These are phyloP conservation scores for Stevia rebaudiana DNA, from an alignment of 140 eudicot genomes.

Conservation along the genomic window DNA sequence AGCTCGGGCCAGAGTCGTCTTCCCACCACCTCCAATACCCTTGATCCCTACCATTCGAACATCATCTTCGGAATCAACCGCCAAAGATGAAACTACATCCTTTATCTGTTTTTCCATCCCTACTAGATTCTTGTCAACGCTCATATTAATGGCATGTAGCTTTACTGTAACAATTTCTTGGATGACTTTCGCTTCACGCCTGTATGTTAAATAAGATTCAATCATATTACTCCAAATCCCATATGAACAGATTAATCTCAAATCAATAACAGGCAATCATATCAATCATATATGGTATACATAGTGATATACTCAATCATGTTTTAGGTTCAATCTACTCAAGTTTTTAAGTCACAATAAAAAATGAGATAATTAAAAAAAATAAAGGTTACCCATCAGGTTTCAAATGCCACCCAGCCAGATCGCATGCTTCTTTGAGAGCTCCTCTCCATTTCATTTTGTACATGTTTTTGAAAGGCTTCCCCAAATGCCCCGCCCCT, in stretches of 20 bases:
- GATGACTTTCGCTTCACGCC: constrained; percentile 22
- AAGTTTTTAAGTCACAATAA: too few species aligned
- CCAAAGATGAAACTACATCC: neutral
- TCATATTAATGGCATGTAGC: neutral
- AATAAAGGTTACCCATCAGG: constrained; percentile 24
- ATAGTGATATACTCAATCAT: too few species aligned
- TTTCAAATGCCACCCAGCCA: constrained; percentile 10
- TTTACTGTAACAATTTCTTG: neutral
- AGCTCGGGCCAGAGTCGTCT: constrained; percentile 23
- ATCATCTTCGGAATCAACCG: neutral
- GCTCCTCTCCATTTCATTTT: constrained; percentile 20
- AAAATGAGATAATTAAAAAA: neutral
- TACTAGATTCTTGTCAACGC: neutral
- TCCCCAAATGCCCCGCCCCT: constrained; percentile 17
- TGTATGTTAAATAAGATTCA: neutral
- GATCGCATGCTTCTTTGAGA: constrained; percentile 1
- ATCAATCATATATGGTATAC: too few species aligned
- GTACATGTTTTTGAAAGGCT: constrained; percentile 11
- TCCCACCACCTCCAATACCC: constrained; percentile 28
- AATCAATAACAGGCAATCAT: too few species aligned
- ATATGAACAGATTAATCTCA: too few species aligned
- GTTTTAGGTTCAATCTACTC: too few species aligned
- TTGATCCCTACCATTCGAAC: constrained; percentile 14
- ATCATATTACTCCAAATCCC: neutral
- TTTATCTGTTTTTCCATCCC: neutral